These are phyloP conservation scores for Monilinia vaccinii-corymbosi DNA, from an alignment of 2,329 filamentous ascomycete species.

Conservation along the genomic window DNA sequence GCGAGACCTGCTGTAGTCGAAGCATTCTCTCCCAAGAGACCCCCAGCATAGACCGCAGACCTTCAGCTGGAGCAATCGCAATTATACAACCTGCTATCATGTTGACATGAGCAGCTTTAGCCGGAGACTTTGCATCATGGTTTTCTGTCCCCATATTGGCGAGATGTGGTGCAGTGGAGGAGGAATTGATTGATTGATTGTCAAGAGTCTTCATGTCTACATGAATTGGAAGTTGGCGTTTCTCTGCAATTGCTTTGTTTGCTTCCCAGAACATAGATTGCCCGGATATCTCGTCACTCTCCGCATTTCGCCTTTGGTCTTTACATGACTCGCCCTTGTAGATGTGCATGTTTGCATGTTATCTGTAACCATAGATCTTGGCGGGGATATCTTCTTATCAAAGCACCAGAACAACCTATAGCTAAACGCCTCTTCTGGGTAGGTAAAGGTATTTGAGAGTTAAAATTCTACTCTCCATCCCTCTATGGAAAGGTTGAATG, in stretches of 20 bases:
- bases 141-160: background rate
- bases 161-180: background rate
- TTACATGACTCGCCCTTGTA: background rate
- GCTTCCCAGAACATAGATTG: background rate
- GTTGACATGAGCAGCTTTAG: slow-evolving; percentile 35
- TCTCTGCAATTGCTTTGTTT: background rate
- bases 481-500: too few species aligned
- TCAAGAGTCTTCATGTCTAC: background rate
- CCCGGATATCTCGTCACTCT: background rate
- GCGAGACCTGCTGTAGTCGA: slow-evolving; percentile 30
- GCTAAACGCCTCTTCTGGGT: too few species aligned
- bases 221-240: background rate
- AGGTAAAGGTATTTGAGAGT: too few species aligned
- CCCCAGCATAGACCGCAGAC: slow-evolving; percentile 33
- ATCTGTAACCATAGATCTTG: background rate
- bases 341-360: background rate
- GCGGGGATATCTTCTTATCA: background rate
- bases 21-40: slow-evolving; percentile 25
- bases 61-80: slow-evolving; percentile 34
- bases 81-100: slow-evolving; percentile 40
- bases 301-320: background rate
- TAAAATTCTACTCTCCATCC: too few species aligned
- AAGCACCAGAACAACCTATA: background rate
- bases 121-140: background rate
- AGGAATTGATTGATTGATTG: background rate